These are phyloP conservation scores for Fusarium liriodendri DNA, from an alignment of 2,329 filamentous ascomycete genomes.

Conservation along the genomic window DNA sequence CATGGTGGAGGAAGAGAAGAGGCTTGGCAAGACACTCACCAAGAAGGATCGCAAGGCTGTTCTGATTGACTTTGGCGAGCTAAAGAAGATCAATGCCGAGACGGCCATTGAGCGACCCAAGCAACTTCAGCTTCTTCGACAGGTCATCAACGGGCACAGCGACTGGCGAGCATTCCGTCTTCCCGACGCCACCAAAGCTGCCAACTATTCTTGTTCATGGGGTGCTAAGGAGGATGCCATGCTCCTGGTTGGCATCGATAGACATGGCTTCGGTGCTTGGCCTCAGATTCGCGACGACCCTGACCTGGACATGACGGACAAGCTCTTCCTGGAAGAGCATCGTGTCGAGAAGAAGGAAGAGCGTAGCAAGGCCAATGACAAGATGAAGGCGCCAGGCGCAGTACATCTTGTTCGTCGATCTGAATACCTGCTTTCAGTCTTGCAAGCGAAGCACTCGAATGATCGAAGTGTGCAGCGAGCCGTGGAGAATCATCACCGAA, in stretches of 20 bases:
- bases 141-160: slow-evolving; percentile 72
- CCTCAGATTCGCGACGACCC: slow-evolving; percentile 91
- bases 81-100: slow-evolving; percentile 95
- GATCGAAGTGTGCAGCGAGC: slow-evolving; percentile 81
- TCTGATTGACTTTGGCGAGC: slow-evolving; percentile 91
- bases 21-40: slow-evolving; percentile 82
- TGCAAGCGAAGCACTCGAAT: slow-evolving; percentile 85
- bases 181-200: slow-evolving; percentile 90
- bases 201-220: slow-evolving; percentile 93
- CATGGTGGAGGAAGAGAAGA: slow-evolving; percentile 84
- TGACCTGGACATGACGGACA: slow-evolving; percentile 86
- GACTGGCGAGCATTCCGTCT: slow-evolving; percentile 87
- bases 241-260: slow-evolving; percentile 92
- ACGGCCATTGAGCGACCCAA: slow-evolving; percentile 92
- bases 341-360: slow-evolving; percentile 98
- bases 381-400: slow-evolving; percentile 93
- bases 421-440: slow-evolving; percentile 94
- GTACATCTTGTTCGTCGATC: slow-evolving; percentile 95
- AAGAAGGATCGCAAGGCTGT: slow-evolving; percentile 99
- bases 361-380: slow-evolving; percentile 80
- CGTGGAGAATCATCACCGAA: slow-evolving; percentile 93
- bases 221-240: slow-evolving; percentile 95
- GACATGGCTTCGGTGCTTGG: slow-evolving; percentile 97
- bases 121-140: slow-evolving; percentile 86
- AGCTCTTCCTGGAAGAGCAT: slow-evolving; percentile 97